phyloP scores from a whole-genome alignment of 163 green algal species.

The Scenedesmus sp. region DNA sequence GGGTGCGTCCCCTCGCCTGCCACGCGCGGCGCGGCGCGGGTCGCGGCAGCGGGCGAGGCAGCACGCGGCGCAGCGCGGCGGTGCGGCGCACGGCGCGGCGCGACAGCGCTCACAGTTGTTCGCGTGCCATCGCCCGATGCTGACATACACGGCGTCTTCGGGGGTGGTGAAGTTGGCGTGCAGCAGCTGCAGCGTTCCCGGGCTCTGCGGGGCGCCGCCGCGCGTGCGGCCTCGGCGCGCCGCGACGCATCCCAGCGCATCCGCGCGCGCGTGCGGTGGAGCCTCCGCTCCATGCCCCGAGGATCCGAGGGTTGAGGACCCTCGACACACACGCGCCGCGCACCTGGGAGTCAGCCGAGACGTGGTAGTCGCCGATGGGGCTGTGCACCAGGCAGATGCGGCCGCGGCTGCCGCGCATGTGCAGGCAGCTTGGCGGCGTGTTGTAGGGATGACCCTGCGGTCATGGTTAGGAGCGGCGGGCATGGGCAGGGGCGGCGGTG shows the following conservation, averaged over 20 bases:
- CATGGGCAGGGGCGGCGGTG: neutral
- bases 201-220: neutral
- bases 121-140: constrained; percentile 31
- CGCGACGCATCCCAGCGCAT: too few relatives aligned
- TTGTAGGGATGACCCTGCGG: constrained; percentile 35
- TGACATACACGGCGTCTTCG: constrained; percentile 19
- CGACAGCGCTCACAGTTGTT: too few relatives aligned
- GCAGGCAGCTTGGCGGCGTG: constrained; percentile 27
- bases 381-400: constrained; percentile 40
- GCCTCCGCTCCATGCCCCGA: too few relatives aligned
- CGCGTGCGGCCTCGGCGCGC: too few relatives aligned
- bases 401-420: constrained; percentile 21
- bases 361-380: constrained; percentile 16
- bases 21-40: too few relatives aligned
- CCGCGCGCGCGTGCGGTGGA: neutral
- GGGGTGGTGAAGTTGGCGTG: neutral
- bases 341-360: neutral
- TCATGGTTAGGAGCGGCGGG: neutral
- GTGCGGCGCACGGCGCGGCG: too few relatives aligned
- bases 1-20: constrained; percentile 7
- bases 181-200: constrained; percentile 35
- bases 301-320: too few relatives aligned
- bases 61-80: too few relatives aligned
- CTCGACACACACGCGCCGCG: neutral
- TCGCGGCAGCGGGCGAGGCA: too few relatives aligned